These are phyloP conservation scores for Podaxis sp. DNA, from an alignment of 768 basidiomycete species.

Conservation along the genomic window DNA sequence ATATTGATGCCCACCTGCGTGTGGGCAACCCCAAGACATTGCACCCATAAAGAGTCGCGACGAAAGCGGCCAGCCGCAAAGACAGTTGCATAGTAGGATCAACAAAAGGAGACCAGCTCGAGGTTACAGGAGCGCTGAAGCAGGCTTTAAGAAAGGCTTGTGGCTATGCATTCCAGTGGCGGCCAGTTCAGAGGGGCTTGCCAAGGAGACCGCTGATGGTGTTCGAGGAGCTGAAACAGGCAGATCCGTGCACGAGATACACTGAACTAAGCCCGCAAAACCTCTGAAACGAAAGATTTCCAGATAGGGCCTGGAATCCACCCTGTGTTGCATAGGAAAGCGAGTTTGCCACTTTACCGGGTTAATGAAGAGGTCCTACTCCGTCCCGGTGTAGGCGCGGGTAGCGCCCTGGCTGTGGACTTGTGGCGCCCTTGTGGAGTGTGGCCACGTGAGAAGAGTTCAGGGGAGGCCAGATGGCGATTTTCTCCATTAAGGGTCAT, in stretches of 20 bases:
- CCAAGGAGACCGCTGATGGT: neutral
- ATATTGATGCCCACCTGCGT: constrained; percentile 22
- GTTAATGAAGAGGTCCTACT: neutral
- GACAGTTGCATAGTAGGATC: constrained; percentile 27
- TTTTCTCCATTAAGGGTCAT: neutral
- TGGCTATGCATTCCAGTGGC: neutral
- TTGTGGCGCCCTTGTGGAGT: neutral
- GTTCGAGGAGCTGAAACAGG: neutral
- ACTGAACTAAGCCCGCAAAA: neutral
- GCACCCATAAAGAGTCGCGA: constrained; percentile 19
- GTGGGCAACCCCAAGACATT: constrained; percentile 20
- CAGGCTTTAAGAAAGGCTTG: neutral
- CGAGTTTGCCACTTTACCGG: neutral
- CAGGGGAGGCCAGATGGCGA: constrained; percentile 20
- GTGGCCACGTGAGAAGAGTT: neutral
- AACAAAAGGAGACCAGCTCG: constrained; percentile 36
- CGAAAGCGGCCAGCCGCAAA: constrained; percentile 32
- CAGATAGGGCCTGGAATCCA: neutral
- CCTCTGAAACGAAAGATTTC: neutral
- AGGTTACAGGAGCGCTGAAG: neutral
- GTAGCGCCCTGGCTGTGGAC: neutral
- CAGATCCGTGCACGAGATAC: neutral
- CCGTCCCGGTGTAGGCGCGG: neutral
- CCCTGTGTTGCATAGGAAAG: neutral
- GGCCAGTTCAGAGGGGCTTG: neutral